Evolutionary conservation across 805 yeast genomes (phyloP).

Genomic region (Lipomyces anomalus): DNA sequence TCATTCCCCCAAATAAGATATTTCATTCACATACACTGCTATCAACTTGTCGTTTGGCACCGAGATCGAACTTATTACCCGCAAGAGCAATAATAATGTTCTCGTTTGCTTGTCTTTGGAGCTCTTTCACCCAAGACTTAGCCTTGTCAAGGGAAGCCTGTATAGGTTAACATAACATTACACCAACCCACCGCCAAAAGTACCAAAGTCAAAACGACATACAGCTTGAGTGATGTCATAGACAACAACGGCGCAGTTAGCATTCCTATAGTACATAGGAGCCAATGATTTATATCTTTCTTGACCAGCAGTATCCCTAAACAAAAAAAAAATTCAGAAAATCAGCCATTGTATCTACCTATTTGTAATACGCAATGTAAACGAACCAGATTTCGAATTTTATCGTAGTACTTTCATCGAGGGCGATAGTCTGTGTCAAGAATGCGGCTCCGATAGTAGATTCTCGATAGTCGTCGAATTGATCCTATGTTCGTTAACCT

Average conservation of each 20-base stretch:
- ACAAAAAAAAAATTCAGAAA: background rate
- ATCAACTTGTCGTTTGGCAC: slow-evolving; percentile 42
- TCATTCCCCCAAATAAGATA: background rate
- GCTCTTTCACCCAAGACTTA: slow-evolving; percentile 84
- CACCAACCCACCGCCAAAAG: background rate
- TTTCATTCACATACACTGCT: slow-evolving; percentile 27
- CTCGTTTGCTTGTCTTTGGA: slow-evolving; percentile 72
- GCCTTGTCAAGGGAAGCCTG: slow-evolving; percentile 71
- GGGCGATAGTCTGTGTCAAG: slow-evolving; percentile 66
- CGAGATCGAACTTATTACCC: slow-evolving; percentile 78
- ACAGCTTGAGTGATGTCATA: slow-evolving; percentile 65
- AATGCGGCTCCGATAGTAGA: slow-evolving; percentile 99
- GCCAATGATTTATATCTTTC: slow-evolving; percentile 77
- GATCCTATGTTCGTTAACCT: slow-evolving; percentile 27
- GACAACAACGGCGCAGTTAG: slow-evolving; percentile 80
- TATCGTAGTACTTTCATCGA: slow-evolving; percentile 41
- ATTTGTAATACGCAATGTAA: background rate
- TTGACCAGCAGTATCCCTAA: slow-evolving; percentile 95
- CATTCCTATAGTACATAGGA: slow-evolving; percentile 77
- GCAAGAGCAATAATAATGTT: slow-evolving; percentile 76
- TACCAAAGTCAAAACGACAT: background rate
- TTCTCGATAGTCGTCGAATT: slow-evolving; percentile 72
- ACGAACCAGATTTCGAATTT: slow-evolving; percentile 45
- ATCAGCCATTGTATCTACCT: background rate
- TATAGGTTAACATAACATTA: slow-evolving; percentile 27